Evolutionary conservation across 495 filamentous ascomycete species (phyloP), one percentile per base, ranked within the genome.

Genomic region (Trichocladium antarcticum): DNA sequence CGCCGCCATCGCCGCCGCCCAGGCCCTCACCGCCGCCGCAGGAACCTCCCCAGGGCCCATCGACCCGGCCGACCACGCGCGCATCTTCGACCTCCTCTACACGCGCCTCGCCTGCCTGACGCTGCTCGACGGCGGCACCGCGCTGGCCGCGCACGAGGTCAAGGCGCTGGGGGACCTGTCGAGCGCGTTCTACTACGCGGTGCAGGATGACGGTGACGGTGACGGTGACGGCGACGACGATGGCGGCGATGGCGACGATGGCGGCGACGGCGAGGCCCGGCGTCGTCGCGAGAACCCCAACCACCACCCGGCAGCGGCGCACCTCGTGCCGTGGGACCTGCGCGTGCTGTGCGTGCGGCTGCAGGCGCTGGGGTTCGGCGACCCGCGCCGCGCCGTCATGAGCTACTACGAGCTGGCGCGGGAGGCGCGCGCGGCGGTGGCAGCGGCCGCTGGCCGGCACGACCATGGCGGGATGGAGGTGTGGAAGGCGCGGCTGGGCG

Each of bases 261-360:
- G 5, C 27, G 27, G 27, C 27, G 27, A 40, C 12, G 5, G 9
- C 20, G 7, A 2, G 11, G n/a, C n/a, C n/a, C n/a, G n/a, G n/a
- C n/a, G n/a, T n/a, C n/a, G n/a, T n/a, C n/a, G n/a, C n/a, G n/a
- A n/a, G n/a, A 8, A 6, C 28, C 28, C 1, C 24, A 4, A 22
- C 27, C 12, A 27, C 16, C 27, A 10, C 45, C n/a, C n/a, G n/a
- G n/a, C n/a, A n/a, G n/a, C n/a, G n/a, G 24, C 5, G 14, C 81
- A 83, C 63, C 72, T 90, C 3, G 82, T 86, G 0, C 90, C 90
- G 7, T 98, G 92, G 92, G 81, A 83, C 41, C 73, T 98, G 39
- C 76, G 90, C 5, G 76, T 95, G 2, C 70, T 96, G 9, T 80
- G 78, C 2, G 83, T 95, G 19, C 73, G 89, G 3, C 73, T 97